These are phyloP conservation scores for Coniferiporia weirii DNA, from an alignment of 1,284 basidiomycete genomes.

Conservation along the genomic window DNA sequence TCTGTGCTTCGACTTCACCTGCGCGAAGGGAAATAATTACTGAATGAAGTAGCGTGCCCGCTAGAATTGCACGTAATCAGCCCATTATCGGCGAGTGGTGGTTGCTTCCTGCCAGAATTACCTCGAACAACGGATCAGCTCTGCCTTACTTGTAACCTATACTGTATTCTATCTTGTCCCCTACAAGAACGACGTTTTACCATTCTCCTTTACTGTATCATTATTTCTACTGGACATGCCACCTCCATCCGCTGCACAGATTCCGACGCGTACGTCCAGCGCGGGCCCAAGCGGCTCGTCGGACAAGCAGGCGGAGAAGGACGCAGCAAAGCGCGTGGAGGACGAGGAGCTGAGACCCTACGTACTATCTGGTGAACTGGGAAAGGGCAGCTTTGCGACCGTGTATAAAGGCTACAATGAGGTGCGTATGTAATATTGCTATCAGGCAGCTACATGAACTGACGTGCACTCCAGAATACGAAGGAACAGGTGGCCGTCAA, in stretches of 20 bases:
- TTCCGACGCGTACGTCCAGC: constrained; percentile 4
- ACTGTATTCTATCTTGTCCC: background rate
- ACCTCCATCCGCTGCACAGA: background rate
- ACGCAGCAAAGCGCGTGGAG: constrained; percentile 28
- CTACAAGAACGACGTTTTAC: background rate
- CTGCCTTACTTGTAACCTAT: background rate
- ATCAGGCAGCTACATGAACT: background rate
- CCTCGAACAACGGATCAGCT: background rate
- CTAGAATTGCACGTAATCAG: background rate
- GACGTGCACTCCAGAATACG: constrained; percentile 50
- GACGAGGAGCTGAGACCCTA: constrained; percentile 70
- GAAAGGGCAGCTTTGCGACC: constrained; percentile 92
- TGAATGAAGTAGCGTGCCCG: background rate
- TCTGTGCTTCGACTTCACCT: background rate
- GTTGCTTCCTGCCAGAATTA: background rate
- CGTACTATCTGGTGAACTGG: constrained; percentile 66
- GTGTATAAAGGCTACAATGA: constrained; percentile 92
- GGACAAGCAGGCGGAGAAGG: constrained; percentile 1
- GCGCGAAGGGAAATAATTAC: background rate
- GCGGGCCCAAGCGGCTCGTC: background rate
- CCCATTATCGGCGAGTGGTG: background rate
- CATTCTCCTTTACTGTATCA: background rate
- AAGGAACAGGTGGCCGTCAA: constrained; percentile 87
- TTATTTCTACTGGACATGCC: constrained; percentile 5
- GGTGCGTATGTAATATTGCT: constrained; percentile 40